These are phyloP conservation scores for Cichorium intybus DNA, from an alignment of 140 eudicot genomes.

Conservation along the genomic window DNA sequence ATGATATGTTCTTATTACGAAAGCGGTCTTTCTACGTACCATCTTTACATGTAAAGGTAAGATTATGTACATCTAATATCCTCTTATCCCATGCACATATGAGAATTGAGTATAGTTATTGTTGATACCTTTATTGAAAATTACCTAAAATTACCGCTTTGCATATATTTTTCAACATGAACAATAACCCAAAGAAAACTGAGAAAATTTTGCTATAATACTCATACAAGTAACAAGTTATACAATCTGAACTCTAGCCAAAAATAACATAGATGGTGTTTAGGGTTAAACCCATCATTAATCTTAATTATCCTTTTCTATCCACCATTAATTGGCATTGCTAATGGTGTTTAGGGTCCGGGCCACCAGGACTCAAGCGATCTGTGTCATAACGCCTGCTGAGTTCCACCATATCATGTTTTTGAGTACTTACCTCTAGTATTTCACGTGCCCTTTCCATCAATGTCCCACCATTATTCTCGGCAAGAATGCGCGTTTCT, in stretches of 20 bases:
- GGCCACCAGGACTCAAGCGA: constrained; percentile 82
- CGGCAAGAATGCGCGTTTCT: constrained; percentile 26
- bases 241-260: constrained; percentile 3
- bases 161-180: constrained; percentile 6
- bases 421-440: constrained; percentile 38
- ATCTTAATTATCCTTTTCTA: not conserved
- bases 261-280: constrained; percentile 1
- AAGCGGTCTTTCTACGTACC: too few relatives aligned
- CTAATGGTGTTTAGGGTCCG: constrained; percentile 80
- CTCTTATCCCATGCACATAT: not conserved
- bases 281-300: not conserved
- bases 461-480: constrained; percentile 25
- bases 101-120: not conserved
- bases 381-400: constrained; percentile 26
- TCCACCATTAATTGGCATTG: constrained; percentile 8
- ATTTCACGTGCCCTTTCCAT: constrained; percentile 44
- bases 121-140: not conserved
- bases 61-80: too few relatives aligned
- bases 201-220: not conserved
- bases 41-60: too few relatives aligned
- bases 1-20: too few relatives aligned
- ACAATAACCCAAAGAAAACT: not conserved
- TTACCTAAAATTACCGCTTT: constrained; percentile 9
- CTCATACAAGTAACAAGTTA: constrained; percentile 8
- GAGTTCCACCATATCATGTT: constrained; percentile 33